phyloP scores from a whole-genome alignment of 352 stramenopile species.

The Globisporangium emineosum region DNA sequence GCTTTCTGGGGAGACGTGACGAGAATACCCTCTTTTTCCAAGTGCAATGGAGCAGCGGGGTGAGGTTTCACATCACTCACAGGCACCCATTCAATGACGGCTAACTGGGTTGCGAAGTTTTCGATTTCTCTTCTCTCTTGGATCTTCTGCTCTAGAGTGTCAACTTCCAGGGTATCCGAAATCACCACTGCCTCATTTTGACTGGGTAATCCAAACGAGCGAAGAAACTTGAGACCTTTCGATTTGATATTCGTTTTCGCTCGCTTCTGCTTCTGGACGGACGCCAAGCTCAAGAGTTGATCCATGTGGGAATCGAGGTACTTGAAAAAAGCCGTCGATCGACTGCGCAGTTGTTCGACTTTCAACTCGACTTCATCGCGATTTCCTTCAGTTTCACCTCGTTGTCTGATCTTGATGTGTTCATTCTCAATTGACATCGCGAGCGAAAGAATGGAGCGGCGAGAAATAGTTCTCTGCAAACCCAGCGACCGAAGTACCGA shows the following conservation, averaged over 20 bases:
- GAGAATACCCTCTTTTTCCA: constrained; percentile 30
- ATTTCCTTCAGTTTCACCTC: constrained; percentile 12
- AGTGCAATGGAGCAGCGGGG: constrained; percentile 35
- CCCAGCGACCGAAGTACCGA: constrained; percentile 57
- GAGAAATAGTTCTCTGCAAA: constrained; percentile 61
- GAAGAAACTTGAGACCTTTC: constrained; percentile 54
- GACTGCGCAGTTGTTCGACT: constrained; percentile 26
- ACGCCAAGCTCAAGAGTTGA: constrained; percentile 35
- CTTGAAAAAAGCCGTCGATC: constrained; percentile 53
- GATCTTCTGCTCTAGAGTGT: constrained; percentile 32
- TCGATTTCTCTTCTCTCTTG: constrained; percentile 49
- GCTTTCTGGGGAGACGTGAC: constrained; percentile 42
- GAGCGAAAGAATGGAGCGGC: constrained; percentile 57
- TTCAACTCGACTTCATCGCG: constrained; percentile 17
- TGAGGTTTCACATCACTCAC: constrained; percentile 39
- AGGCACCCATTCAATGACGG: constrained; percentile 56
- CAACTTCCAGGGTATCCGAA: constrained; percentile 9
- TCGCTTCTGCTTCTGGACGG: constrained; percentile 23
- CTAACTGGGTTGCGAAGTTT: constrained; percentile 58
- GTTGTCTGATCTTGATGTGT: constrained; percentile 30
- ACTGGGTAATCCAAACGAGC: constrained; percentile 30
- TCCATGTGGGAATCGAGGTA: constrained; percentile 66
- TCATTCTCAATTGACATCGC: constrained; percentile 59
- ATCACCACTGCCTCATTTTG: constrained; percentile 19
- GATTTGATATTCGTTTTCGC: constrained; percentile 41